Base-by-base conservation (phyloP, 2,329 filamentous ascomycete species). In the Shiraia bambusicola region DNA sequence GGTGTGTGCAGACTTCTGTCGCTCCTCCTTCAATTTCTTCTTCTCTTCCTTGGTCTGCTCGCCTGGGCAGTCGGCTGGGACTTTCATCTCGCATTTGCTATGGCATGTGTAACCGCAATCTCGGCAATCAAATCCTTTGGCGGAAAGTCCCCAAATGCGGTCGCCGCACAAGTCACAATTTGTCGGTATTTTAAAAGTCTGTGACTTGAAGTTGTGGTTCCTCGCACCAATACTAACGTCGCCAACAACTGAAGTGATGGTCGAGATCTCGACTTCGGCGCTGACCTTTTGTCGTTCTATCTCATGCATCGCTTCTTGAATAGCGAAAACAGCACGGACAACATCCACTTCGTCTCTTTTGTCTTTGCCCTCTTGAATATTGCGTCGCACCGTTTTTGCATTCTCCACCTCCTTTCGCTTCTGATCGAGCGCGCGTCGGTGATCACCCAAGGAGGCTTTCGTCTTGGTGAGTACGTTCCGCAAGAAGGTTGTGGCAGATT, bases 31-130 rank as follows among this genome's bases (percentile, higher is more conserved):
- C 29, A 95, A 77, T 60, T 91, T 94, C 76, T 96, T 98, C 73
- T 85, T 91, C 59, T 95, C 91, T 49, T 97, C 93, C 70, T 97
- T 98, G 50, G 78, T 85, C 64, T 93, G 83, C 63, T 97, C 93
- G 35, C 93, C 93, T 0, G 93, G 93, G 63, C 93, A 98, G 64
- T 95, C 88, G 6, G 93, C 87, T 0, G 93, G 90, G 0, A 97
- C 93, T 71, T 97, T 98, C 86, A 98, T 93, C 73, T 98, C 89
- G 67, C 93, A 98, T 72, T 98, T 98, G 75, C 85, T 94, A 71
- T 98, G 93, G 64, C 93, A 98, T 2, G 91, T 96, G 71, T 96
- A 98, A 25, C 94, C 93, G 62, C 93, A 98, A 67, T 97, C 92
- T 56, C 87, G 82, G 63, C 93, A 98, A 66, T 95, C 91, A 63